Evolutionary conservation across 1,284 basidiomycete genomes (phyloP).

Genomic region (Boletus holoroseus): DNA sequence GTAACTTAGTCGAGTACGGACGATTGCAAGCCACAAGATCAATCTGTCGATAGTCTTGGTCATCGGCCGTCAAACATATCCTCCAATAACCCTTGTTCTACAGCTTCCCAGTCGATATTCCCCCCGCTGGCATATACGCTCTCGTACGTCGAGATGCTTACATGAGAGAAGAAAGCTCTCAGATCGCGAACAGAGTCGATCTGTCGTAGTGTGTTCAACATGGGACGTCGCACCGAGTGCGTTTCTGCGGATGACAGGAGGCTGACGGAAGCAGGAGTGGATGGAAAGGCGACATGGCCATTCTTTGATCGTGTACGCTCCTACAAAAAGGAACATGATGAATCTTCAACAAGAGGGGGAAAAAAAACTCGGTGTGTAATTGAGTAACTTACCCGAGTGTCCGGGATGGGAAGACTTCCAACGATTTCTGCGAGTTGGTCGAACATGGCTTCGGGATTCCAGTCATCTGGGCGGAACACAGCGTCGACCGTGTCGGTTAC

Average conservation of each 20-base stretch:
- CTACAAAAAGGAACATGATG: slow-evolving; percentile 5
- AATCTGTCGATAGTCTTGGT: not conserved
- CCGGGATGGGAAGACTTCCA: slow-evolving; percentile 51
- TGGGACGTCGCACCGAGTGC: slow-evolving; percentile 61
- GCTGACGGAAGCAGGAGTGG: slow-evolving; percentile 22
- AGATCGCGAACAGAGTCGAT: slow-evolving; percentile 81
- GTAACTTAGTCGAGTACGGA: not conserved
- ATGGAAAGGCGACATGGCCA: slow-evolving; percentile 17
- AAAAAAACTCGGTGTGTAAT: no score
- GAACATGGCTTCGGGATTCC: slow-evolving; percentile 81
- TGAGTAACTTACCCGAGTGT: slow-evolving; percentile 32
- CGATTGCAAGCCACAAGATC: not conserved
- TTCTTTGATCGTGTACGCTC: slow-evolving; percentile 29
- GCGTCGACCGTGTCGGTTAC: slow-evolving; percentile 97
- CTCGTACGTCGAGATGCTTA: slow-evolving; percentile 86
- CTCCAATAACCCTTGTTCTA: slow-evolving; percentile 72
- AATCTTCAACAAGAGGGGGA: not conserved
- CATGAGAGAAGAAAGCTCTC: slow-evolving; percentile 80
- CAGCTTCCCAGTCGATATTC: slow-evolving; percentile 79
- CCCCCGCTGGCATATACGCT: slow-evolving; percentile 77
- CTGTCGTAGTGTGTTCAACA: slow-evolving; percentile 60
- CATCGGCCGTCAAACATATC: slow-evolving; percentile 83
- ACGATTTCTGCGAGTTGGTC: slow-evolving; percentile 86
- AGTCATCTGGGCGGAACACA: slow-evolving; percentile 80
- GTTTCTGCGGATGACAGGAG: slow-evolving; percentile 29